Base-by-base conservation (phyloP, 1,284 basidiomycete species). In the Irpex rosettiformis region DNA sequence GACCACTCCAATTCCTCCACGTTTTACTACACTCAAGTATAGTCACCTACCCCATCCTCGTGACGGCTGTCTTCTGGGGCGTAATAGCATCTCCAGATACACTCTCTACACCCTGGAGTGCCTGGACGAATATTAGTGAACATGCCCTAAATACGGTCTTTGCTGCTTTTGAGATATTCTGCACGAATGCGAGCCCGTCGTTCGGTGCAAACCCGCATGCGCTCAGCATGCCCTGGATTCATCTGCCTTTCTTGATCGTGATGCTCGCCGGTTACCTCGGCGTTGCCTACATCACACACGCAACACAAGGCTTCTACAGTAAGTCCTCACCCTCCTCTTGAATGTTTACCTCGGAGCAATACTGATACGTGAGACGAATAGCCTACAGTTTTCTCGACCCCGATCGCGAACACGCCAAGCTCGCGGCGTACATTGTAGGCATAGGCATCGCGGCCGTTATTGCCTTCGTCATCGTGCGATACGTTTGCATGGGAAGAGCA, bases 1-100 rank as follows among this genome's bases (percentile, higher is more conserved):
- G 74, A 33, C 56, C 74, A 1, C 65, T 88, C n/a, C 86, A 86
- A 62, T 73, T 80, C 45, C 67, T 86, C 52, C 87, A 89, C 64
- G 69, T 83, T 6, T 62, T 84, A 24, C 70, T 89, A 29, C 74
- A 77, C 57, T 71, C 79, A 3, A 84, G 83, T 1, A 71, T 86
- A 48, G 68, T 73, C n/a, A 81, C 82, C 7, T 85, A 79, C 64
- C 86, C 89, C 3, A 72, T 91, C 57, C 67, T 91, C 22, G 86
- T 89, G 1, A 88, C 86, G 0, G 72, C 79, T 30, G 83, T 89
- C 0, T 91, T 76, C 67, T 91, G 89, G 89, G 65, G 75, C 0
- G 65, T 90, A 5, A 74, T 91, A 2, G 65, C 82, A 1, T 69
- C 71, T 3, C 57, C 78, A 0, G 27, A 63, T 0, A 79, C 79